These are phyloP conservation scores for Albugo laibachii DNA, from an alignment of 352 stramenopile genomes.

Conservation along the genomic window DNA sequence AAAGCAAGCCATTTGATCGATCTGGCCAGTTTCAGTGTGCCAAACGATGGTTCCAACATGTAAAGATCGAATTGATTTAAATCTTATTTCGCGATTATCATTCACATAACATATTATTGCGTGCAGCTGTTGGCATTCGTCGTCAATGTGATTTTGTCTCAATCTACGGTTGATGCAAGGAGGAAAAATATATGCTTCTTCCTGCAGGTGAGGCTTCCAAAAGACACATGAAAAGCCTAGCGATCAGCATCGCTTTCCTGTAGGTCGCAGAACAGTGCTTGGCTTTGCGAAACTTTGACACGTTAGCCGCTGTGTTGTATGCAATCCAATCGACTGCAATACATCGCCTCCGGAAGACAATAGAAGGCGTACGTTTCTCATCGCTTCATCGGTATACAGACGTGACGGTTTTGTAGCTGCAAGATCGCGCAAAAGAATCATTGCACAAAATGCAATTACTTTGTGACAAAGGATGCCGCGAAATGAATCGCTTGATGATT, in stretches of 20 bases:
- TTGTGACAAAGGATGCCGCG: slow-evolving; percentile 61
- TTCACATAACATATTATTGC: neutral
- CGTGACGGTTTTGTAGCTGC: slow-evolving; percentile 18
- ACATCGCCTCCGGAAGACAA: slow-evolving; percentile 47
- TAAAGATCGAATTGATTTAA: slow-evolving; percentile 14
- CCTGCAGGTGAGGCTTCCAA: slow-evolving; percentile 23
- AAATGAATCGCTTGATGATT: slow-evolving; percentile 76
- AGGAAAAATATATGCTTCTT: slow-evolving; percentile 65
- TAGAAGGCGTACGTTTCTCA: slow-evolving; percentile 35
- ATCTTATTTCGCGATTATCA: neutral
- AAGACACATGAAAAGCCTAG: neutral
- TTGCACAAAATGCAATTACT: slow-evolving; percentile 61
- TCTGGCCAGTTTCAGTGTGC: slow-evolving; percentile 26
- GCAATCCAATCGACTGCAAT: slow-evolving; percentile 74
- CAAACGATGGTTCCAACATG: slow-evolving; percentile 73
- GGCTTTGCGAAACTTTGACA: slow-evolving; percentile 65
- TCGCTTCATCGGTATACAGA: neutral
- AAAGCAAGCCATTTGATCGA: slow-evolving; percentile 24
- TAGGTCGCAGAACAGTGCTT: slow-evolving; percentile 53
- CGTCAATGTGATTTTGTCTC: slow-evolving; percentile 53
- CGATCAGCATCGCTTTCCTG: neutral
- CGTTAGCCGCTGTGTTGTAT: slow-evolving; percentile 66
- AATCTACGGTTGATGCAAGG: slow-evolving; percentile 40
- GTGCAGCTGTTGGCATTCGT: slow-evolving; percentile 58
- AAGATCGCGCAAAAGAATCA: slow-evolving; percentile 33